Percentiles rank a stretch among this genome's conserved stretches.
phyloP scores from a whole-genome alignment of 202 grass and related monocot genomes.

The Carex sylvatica region DNA sequence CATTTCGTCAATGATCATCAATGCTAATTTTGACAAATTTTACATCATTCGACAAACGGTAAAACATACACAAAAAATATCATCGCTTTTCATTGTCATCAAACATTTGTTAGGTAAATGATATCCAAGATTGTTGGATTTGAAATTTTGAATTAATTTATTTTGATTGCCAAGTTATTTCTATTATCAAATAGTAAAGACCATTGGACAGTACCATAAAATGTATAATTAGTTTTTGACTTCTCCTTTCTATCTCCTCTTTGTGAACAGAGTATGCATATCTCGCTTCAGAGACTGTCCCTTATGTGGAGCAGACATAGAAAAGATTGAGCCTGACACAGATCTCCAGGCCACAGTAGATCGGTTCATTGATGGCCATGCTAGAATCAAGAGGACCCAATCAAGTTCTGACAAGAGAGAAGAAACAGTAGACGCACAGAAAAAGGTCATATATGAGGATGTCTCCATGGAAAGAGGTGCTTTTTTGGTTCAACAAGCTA shows the following conservation, averaged over 20 bases:
- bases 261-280: constrained; percentile 62
- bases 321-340: constrained; percentile 62
- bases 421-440: constrained; percentile 34
- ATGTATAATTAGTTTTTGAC: background rate
- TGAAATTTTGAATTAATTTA: background rate
- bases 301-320: constrained; percentile 84
- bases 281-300: constrained; percentile 84
- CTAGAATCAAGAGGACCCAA: constrained; percentile 78
- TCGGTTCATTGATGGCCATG: constrained; percentile 90
- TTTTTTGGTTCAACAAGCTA: constrained; percentile 92
- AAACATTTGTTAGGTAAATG: background rate
- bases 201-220: background rate
- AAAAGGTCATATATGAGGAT: constrained; percentile 93
- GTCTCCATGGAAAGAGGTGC: constrained; percentile 96
- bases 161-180: background rate
- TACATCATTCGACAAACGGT: background rate
- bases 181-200: background rate
- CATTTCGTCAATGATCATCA: background rate
- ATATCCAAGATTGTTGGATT: background rate
- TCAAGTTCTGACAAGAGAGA: constrained; percentile 26
- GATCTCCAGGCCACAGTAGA: constrained; percentile 77
- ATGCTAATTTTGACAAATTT: background rate
- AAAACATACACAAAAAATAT: background rate
- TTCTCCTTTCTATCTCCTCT: background rate
- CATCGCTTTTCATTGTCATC: background rate